Percentiles rank a stretch among this genome's conserved stretches.
phyloP scores from a whole-genome alignment of 345 rosid species.

The Bruguiera parviflora region DNA sequence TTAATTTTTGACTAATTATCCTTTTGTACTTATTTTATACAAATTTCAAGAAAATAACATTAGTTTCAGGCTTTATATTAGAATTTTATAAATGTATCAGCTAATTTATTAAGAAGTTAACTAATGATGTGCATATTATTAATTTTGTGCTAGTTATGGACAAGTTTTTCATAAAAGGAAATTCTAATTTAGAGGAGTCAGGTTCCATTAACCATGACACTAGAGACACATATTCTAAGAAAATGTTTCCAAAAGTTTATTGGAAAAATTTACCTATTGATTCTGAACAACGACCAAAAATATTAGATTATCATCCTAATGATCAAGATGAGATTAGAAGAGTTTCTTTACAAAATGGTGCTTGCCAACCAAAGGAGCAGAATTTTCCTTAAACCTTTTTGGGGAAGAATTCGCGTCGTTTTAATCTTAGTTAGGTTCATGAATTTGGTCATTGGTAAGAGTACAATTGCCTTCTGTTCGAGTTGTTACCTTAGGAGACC shows the following conservation, averaged over 20 bases:
- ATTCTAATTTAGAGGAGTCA: too few relatives aligned
- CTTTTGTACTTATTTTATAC: too few relatives aligned
- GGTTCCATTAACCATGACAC: too few relatives aligned
- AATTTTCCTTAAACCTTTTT: background rate
- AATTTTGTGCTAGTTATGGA: too few relatives aligned
- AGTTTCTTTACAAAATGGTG: background rate
- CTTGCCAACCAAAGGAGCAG: background rate
- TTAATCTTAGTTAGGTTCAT: slow-evolving; percentile 1
- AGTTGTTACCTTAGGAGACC: background rate
- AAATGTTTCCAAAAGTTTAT: background rate
- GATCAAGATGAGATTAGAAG: background rate
- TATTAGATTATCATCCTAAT: slow-evolving; percentile 6
- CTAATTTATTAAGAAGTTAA: too few relatives aligned
- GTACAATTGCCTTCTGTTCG: background rate
- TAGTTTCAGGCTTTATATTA: too few relatives aligned
- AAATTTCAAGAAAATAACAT: too few relatives aligned
- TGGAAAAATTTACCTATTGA: background rate
- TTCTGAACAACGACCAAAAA: background rate
- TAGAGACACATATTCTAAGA: background rate
- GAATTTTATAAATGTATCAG: too few relatives aligned
- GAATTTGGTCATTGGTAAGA: slow-evolving; percentile 2
- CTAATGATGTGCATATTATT: too few relatives aligned
- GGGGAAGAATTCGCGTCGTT: background rate
- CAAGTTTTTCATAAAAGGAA: too few relatives aligned
- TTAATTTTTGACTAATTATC: too few relatives aligned